Evolutionary conservation across 176 grass and related monocot genomes (phyloP), one percentile per base, ranked within the genome.

Genomic region (Eleusine indica): DNA sequence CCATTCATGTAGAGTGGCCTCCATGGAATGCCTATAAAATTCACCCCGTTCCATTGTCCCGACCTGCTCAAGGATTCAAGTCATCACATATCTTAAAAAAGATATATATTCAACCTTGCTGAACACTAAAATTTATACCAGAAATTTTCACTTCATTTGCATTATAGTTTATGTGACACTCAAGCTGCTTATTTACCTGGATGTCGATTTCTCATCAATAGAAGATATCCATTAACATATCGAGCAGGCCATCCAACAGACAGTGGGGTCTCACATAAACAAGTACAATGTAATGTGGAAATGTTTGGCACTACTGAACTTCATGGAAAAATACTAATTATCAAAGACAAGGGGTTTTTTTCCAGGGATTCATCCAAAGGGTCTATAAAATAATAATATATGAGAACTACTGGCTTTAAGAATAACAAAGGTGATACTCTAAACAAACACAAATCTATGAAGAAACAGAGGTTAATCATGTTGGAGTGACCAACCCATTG

Each of bases 11-110:
- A 91, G 66, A 95, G 85, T 25, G 93, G 64, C 51, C 93, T 88
- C 85, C 84, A 95, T 30, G 83, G 89, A 53, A 92, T 93, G 47
- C 96, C 96, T 29, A 90, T 77, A 88, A 98, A 98, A 74, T 80
- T 84, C 42, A 86, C 78, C 65, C 92, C 92, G 67, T 72, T 87
- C 87, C 83, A 92, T 77, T 92, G 87, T 19, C 90, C 84, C 0
- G 90, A 81, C 76, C 90, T 92, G 89, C 66, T 66, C 80, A 84
- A 84, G 37, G 19, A 84, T 38, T 39, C 65, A 91, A 80, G 44
- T 84, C 66, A 80, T 66, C 12, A 49, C 6, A 80, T 58, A 64
- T 90, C 68, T 62, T 49, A 41, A 72, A 68, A 68, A 58, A 76
- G 10, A 85, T 47, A 5, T 47, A 9, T 8, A 42, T 75, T 70